Evolutionary conservation across 2,329 filamentous ascomycete genomes (phyloP).

Genomic region (Colletotrichum horii): DNA sequence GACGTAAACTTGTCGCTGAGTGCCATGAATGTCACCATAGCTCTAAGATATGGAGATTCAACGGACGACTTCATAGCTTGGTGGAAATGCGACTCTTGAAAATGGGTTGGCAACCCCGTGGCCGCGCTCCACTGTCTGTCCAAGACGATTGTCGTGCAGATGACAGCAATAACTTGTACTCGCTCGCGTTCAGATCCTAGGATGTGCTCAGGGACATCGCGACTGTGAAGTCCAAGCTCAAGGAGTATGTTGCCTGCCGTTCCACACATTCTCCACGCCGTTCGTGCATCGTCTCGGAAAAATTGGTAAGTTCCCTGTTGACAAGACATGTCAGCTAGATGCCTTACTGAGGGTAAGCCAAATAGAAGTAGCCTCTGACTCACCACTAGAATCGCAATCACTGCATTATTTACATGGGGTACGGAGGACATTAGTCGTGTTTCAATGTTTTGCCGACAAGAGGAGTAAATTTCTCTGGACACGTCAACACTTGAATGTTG

Average conservation of each 20-base stretch:
- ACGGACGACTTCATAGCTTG: neutral
- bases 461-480: neutral
- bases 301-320: constrained; percentile 26
- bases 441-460: neutral
- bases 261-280: constrained; percentile 32
- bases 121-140: constrained; percentile 24
- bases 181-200: neutral
- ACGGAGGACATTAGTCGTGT: neutral
- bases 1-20: neutral
- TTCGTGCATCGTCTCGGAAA: constrained; percentile 26
- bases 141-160: constrained; percentile 15
- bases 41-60: neutral
- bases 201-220: constrained; percentile 27
- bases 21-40: constrained; percentile 2
- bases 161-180: neutral
- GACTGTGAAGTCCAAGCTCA: constrained; percentile 31
- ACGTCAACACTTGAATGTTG: neutral
- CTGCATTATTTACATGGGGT: neutral
- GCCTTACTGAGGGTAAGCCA: neutral
- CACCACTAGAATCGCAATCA: neutral
- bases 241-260: constrained; percentile 28
- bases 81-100: constrained; percentile 14
- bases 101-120: constrained; percentile 22
- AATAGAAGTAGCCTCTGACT: neutral
- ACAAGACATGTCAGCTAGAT: neutral